A percentile compares a stretch with the other conserved stretches of the same genome.
Conservation (phyloP, 106 monocot genomes). For the Acorus calamus region DNA sequence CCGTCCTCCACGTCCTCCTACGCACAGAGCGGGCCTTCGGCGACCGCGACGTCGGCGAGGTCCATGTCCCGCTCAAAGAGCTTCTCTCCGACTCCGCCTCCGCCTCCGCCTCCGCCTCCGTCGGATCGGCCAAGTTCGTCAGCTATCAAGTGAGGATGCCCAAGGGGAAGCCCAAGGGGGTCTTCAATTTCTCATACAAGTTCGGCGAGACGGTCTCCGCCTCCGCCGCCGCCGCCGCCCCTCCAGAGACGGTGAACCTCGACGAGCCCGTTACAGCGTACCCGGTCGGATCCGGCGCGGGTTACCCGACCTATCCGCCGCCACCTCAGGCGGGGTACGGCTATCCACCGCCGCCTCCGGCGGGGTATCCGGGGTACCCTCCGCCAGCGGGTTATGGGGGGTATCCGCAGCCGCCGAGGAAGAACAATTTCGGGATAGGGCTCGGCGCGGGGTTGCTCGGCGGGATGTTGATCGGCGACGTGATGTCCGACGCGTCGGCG, state of each 20-base stretch:
- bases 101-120: conserved; percentile 1
- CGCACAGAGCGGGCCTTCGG: conserved; percentile 38
- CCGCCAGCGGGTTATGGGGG: conserved; percentile 2
- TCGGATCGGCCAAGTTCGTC: conserved; percentile 13
- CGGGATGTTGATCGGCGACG: conserved; percentile 40
- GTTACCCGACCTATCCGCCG: conserved; percentile 11
- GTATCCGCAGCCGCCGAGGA: conserved; percentile 12
- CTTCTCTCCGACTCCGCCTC: conserved; percentile 13
- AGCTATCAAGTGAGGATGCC: conserved; percentile 59
- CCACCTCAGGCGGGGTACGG: conserved; percentile 14
- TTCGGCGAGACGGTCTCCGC: conserved; percentile 14
- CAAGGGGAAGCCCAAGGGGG: conserved; percentile 51
- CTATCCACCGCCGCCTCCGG: conserved; percentile 1
- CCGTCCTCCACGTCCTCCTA: conserved; percentile 25
- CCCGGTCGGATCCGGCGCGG: conserved; percentile 8
- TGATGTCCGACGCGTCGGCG: conserved; percentile 17
- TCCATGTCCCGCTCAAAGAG: conserved; percentile 40
- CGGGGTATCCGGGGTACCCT: too few species aligned
- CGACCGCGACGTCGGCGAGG: conserved; percentile 64
- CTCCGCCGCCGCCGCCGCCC: not conserved
- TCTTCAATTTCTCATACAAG: conserved; percentile 53
- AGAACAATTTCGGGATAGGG: conserved; percentile 28
- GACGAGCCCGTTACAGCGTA: conserved; percentile 11
- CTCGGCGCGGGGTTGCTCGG: conserved; percentile 39
- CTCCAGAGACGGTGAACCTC: not conserved